phyloP scores from a whole-genome alignment of 352 stramenopile species.

The Pythium folliculosum region DNA sequence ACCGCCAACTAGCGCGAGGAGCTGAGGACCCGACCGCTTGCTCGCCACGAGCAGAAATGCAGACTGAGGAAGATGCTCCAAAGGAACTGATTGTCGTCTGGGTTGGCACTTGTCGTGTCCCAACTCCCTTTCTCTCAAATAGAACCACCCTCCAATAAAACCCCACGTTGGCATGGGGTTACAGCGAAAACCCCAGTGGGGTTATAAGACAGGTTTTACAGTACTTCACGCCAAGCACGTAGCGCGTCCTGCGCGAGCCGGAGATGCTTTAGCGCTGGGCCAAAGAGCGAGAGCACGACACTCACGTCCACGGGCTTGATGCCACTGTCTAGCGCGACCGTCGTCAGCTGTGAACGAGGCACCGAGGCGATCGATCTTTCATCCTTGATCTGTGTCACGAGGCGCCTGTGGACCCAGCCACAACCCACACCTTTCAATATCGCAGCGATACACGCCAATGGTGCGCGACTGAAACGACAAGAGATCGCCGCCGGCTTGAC shows the following conservation, averaged over 20 bases:
- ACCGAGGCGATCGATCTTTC: no score
- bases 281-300: no score
- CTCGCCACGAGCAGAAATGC: slow-evolving; percentile 1
- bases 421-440: not conserved
- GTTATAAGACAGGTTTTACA: slow-evolving; percentile 8
- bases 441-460: no score
- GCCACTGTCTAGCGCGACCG: no score
- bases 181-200: slow-evolving; percentile 2
- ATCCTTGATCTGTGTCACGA: not conserved
- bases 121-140: slow-evolving; percentile 10
- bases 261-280: no score
- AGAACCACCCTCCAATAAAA: slow-evolving; percentile 4
- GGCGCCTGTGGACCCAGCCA: not conserved
- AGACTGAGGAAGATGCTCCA: not conserved
- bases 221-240: not conserved
- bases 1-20: not conserved
- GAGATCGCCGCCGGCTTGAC: no score
- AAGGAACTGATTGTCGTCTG: not conserved
- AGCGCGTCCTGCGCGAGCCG: no score
- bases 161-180: not conserved
- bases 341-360: no score
- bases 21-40: not conserved
- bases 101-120: not conserved
- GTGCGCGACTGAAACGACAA: no score
- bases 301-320: no score